Evolutionary conservation across 805 yeast genomes (phyloP).

Genomic region (Yarrowia phangngaensis): DNA sequence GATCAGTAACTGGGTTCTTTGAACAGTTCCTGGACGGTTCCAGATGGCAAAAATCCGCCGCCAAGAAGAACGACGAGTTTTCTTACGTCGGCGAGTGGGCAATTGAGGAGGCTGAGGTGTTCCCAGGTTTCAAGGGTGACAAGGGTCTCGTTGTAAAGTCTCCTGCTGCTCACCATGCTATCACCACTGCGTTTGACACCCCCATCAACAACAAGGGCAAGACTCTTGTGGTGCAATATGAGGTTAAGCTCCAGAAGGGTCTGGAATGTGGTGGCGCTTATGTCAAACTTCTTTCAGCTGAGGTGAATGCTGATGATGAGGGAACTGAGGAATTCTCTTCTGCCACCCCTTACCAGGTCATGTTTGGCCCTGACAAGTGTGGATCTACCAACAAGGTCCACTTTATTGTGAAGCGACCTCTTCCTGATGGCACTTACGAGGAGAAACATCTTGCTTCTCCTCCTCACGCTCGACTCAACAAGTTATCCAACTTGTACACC

Average conservation of each 20-base stretch:
- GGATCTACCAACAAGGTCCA: constrained; percentile 77
- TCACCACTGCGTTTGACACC: constrained; percentile 56
- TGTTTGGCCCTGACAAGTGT: constrained; percentile 95
- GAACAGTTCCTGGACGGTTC: constrained; percentile 56
- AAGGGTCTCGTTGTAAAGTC: constrained; percentile 71
- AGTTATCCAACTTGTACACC: constrained; percentile 64
- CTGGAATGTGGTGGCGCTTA: constrained; percentile 88
- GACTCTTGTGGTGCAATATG: constrained; percentile 82
- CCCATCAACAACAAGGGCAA: constrained; percentile 58
- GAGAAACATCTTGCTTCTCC: constrained; percentile 67
- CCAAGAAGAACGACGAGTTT: constrained; percentile 46
- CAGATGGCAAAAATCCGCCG: constrained; percentile 60
- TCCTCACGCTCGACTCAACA: constrained; percentile 60
- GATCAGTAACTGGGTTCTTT: constrained; percentile 46
- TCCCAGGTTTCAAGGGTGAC: constrained; percentile 62
- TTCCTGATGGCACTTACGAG: constrained; percentile 55
- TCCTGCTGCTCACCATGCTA: constrained; percentile 78
- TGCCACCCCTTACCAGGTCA: constrained; percentile 71
- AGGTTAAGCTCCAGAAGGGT: constrained; percentile 76
- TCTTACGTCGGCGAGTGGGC: constrained; percentile 73
- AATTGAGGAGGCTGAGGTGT: constrained; percentile 56
- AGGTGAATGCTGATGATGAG: constrained; percentile 35
- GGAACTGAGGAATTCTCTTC: constrained; percentile 52
- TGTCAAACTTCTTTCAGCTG: constrained; percentile 60
- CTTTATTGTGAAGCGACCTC: constrained; percentile 60